Evolutionary conservation across 306 rosid species (phyloP).

Genomic region (Ziziphus jujuba): DNA sequence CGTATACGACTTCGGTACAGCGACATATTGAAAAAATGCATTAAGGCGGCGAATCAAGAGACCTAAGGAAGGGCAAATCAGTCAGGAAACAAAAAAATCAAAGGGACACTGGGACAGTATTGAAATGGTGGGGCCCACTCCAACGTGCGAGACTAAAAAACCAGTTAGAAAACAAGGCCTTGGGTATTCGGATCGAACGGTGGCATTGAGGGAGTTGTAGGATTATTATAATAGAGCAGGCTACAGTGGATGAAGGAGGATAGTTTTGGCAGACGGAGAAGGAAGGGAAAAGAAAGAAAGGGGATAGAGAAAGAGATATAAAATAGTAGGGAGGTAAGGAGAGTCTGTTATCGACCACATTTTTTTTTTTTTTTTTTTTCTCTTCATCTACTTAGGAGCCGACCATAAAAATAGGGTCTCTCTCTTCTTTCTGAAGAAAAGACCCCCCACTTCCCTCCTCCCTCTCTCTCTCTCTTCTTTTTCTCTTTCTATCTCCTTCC

Average conservation of each 20-base stretch:
- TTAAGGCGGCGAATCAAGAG: slow-evolving; percentile 6
- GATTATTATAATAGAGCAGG: neutral
- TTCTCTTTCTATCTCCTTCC: neutral
- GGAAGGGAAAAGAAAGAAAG: too few relatives aligned
- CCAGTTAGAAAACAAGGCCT: neutral
- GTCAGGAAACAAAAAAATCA: neutral
- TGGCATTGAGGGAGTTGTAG: too few relatives aligned
- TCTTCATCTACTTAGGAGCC: slow-evolving; percentile 19
- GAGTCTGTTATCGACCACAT: slow-evolving; percentile 38
- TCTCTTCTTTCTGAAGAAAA: slow-evolving; percentile 22
- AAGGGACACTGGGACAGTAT: neutral
- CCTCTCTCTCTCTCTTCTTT: neutral
- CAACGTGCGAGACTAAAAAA: neutral
- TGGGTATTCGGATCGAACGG: neutral
- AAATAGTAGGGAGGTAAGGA: slow-evolving; percentile 1
- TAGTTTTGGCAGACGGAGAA: neutral
- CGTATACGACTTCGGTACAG: slow-evolving; percentile 34
- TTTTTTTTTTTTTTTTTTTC: slow-evolving; percentile 33
- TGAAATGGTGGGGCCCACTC: neutral
- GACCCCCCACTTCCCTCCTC: slow-evolving; percentile 1
- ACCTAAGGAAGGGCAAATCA: slow-evolving; percentile 5
- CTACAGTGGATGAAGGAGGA: slow-evolving; percentile 19
- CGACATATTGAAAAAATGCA: neutral
- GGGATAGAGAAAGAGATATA: neutral
- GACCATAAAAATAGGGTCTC: slow-evolving; percentile 32